Base-by-base conservation (phyloP, 2,329 filamentous ascomycete genomes). In the Aspergillus hortae region DNA sequence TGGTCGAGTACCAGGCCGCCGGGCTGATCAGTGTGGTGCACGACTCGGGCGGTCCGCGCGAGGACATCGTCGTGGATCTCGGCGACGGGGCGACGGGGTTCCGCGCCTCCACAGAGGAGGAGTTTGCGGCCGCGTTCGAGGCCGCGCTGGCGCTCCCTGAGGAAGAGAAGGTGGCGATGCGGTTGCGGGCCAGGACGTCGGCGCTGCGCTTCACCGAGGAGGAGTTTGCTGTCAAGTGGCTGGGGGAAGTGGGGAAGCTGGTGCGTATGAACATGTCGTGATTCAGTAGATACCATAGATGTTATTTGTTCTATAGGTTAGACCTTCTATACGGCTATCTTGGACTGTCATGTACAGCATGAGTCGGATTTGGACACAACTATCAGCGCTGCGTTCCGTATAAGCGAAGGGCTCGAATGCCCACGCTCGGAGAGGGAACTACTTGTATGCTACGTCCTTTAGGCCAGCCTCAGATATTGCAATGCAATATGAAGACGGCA, bases 1-100 rank as follows among this genome's bases (percentile, higher is more conserved):
- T 97, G 14, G 94, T 99, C 38, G 94, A 99, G 76, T 99, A 97
- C 67, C 92, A 97, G 68, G 94, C 94, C 4, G 94, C 94, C 0
- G 94, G 94, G 1, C 77, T 99, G 52, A 91, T 99, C 52, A 86
- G 88, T 4, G 92, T 99, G 0, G 94, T 97, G 7, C 94, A 99
- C 64, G 80, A 96, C 70, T 94, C 89, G 46, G 94, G 92, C 7
- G 94, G 94, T 0, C 94, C 94, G 2, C 96, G 94, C 72, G 74
- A 90, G 56, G 94, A 99, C 67, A 99, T 99, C 60, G 92, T 97
- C 14, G 82, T 90, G 9, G 80, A 88, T 10, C 76, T 94, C 33
- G 86, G 94, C 57, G 90, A 89, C 4, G 75, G 87, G 58, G 84
- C 87, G 10, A 96, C 66, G 83, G 92, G 94, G 4, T 97, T 92